phyloP scores from a whole-genome alignment of 1,284 basidiomycete genomes.

The Trichosporon sp. region DNA sequence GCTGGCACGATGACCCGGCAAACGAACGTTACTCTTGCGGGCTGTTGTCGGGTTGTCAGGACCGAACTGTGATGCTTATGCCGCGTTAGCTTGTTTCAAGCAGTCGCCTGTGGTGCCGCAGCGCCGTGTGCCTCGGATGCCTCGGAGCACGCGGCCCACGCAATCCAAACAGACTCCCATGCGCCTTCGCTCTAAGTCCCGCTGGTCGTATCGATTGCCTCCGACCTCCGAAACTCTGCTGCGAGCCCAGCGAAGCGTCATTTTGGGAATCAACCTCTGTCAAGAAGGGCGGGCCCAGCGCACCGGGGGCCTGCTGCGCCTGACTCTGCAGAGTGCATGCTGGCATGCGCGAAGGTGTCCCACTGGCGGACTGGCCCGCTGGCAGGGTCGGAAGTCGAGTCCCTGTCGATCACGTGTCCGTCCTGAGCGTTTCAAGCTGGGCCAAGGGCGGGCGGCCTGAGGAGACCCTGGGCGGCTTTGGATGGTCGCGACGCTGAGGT shows the following conservation, averaged over 20 bases:
- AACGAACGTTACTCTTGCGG: background rate
- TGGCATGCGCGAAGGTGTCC: background rate
- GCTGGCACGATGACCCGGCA: too few relatives aligned
- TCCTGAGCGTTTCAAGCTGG: background rate
- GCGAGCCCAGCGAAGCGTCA: background rate
- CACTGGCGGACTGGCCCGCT: background rate
- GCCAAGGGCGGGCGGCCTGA: background rate
- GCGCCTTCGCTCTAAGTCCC: background rate
- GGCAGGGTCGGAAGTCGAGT: background rate
- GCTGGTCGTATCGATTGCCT: background rate
- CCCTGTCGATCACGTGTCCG: background rate
- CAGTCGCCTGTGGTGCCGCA: background rate
- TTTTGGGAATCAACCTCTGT: background rate
- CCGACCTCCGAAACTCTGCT: background rate
- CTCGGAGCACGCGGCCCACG: background rate
- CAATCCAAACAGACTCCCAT: background rate
- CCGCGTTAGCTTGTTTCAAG: background rate
- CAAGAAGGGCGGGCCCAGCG: background rate
- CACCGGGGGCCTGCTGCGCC: background rate
- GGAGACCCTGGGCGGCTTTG: background rate
- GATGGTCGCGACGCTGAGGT: background rate
- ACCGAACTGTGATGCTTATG: background rate
- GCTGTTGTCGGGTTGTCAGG: background rate
- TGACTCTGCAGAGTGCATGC: background rate
- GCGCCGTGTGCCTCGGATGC: background rate